Evolutionary conservation across 169 alveolate genomes (phyloP), one percentile per base, ranked within the genome.

Genomic region (Perkinsus olseni): DNA sequence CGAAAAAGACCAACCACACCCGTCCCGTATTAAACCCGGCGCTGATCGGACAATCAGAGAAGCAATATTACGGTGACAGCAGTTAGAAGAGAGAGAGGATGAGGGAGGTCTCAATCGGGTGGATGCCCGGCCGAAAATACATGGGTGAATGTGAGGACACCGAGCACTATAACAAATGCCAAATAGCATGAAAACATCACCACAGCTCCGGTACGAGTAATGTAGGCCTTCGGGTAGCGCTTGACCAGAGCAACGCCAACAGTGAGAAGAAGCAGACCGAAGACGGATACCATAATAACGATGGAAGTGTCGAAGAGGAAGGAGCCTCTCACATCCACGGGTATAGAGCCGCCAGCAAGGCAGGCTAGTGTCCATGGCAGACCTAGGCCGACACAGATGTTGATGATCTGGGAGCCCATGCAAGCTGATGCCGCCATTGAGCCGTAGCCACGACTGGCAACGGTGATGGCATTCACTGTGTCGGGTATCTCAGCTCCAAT

Each of bases 401-500:
- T 91, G 17, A 62, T 51, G 39, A 91, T 91, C 74, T 91, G 93
- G 11, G 93, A 91, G 3, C 93, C 93, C 37, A 91, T 37, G 39
- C 93, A 91, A 0, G 93, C 93, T 48, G 93, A 91, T 0, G 50
- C 74, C 24, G 93, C 93, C 93, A 91, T 91, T 0, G 93, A 91
- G 74, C 93, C 93, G 40, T 39, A 37, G 21, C 93, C 93, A 31
- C 93, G 93, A 0, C 39, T 39, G 39, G 93, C 93, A 13, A 91
- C 93, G 13, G 93, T 91, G 28, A 91, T 51, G 39, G 93, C 48
- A 45, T 91, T 91, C 4, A 91, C 74, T 1, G 93, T 36, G n/a
- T 91, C 93, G 38, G 93, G 93, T n/a, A 91, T 91, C 93, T 91
- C 93, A 28, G 93, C 93, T 28, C 93, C 93, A 10, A 39, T n/a